These are phyloP conservation scores for Monocercomonoides exilis DNA, from an alignment of 78 protist species.

Conservation along the genomic window DNA sequence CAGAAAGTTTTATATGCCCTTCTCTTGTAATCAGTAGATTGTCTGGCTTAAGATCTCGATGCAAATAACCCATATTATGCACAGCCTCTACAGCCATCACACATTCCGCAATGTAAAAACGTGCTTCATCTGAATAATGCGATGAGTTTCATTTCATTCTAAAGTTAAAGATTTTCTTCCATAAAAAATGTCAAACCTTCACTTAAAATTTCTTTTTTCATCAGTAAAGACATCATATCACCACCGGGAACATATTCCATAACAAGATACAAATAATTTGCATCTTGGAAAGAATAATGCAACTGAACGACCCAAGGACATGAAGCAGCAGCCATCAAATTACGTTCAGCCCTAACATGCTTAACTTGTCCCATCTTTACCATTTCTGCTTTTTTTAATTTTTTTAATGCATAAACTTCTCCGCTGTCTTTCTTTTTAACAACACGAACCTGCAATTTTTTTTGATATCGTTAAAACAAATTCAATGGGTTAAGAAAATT, in stretches of 20 bases:
- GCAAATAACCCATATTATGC: conserved; percentile 55
- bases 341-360: conserved; percentile 22
- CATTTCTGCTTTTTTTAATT: background rate
- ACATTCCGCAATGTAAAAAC: conserved; percentile 66
- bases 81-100: conserved; percentile 55
- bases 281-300: conserved; percentile 60
- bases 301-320: conserved; percentile 41
- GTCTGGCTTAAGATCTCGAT: conserved; percentile 83
- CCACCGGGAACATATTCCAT: conserved; percentile 80
- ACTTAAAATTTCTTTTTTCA: conserved; percentile 24
- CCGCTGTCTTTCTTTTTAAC: background rate
- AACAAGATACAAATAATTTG: conserved; percentile 41
- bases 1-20: conserved; percentile 77
- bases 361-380: background rate
- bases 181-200: conserved; percentile 26
- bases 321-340: background rate
- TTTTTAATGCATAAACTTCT: conserved; percentile 3
- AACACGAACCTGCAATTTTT: conserved; percentile 4
- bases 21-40: conserved; percentile 64
- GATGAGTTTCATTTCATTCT: background rate
- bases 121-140: conserved; percentile 20
- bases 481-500: background rate
- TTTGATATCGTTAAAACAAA: background rate
- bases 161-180: background rate
- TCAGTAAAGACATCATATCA: conserved; percentile 50